Base-by-base conservation (phyloP, 139 green algal species). In the Chlamydomonas asymmetrica region DNA sequence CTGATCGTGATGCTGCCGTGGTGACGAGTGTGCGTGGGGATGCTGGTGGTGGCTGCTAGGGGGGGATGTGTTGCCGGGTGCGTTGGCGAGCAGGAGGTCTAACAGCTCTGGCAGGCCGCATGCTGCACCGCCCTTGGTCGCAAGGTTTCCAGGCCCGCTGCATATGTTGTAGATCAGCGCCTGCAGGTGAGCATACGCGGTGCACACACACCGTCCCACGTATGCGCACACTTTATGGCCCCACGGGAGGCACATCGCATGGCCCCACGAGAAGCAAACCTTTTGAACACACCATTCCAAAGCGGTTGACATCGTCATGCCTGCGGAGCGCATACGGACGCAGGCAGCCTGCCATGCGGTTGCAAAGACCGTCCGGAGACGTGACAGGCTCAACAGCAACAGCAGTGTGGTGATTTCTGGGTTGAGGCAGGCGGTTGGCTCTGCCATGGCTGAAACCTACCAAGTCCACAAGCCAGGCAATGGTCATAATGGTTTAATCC, bases 51-150 rank as follows among this genome's bases (percentile, higher is more conserved):
- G 10, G 16, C 10, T 52, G 45, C 10, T 52, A 52, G 45, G 10
- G 45, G 10, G 45, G 45, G 45, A 16, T 52, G 45, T 16, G 16
- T 10, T 52, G 25, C 50, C 62, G 39, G 41, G 43, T 38, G 49
- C 29, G 57, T 23, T 41, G 8, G 29, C 29, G 57, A 75, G 52
- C 41, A 80, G 54, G 56, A 80, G 34, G 16, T 43, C 35, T 6
- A 80, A 32, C 34, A 74, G 66, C 27, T 71, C 74, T n/a, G 43
- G 4, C 7, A 80, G 74, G 31, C 67, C 67, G 10, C 2, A 31
- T 40, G 69, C 39, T 27, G 9, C 31, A n/a, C 9, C 32, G 25
- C 25, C 31, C 9, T 39, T 54, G 67, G 35, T 31, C 40, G 63
- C 50, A 2, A n/a, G 32, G 34, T n/a, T 18, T 29, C 29, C 37